Conservation (phyloP, 2,329 filamentous ascomycete species). For the Fusarium sp. region DNA sequence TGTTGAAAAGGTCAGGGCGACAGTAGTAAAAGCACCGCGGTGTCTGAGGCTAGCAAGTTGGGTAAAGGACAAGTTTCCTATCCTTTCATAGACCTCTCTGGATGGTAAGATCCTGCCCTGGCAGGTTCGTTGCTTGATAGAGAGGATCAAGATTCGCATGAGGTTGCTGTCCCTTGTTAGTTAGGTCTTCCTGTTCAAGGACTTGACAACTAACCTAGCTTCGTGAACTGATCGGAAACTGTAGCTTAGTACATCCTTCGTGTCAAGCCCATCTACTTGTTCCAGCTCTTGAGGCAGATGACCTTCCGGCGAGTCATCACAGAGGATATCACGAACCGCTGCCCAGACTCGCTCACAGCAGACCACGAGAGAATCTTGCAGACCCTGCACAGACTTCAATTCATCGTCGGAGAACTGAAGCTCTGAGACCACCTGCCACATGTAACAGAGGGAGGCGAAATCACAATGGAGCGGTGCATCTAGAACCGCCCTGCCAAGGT, state of each 20-base stretch:
- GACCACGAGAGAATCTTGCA: constrained; percentile 66
- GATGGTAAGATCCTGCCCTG: constrained; percentile 58
- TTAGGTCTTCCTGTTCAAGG: background rate
- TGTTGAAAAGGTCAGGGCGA: constrained; percentile 83
- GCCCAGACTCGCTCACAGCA: constrained; percentile 78
- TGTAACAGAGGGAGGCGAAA: constrained; percentile 70
- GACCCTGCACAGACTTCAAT: constrained; percentile 47
- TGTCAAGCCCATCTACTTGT: constrained; percentile 74
- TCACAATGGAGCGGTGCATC: constrained; percentile 74
- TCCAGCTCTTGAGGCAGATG: constrained; percentile 81
- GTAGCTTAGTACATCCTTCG: constrained; percentile 91
- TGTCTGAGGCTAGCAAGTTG: constrained; percentile 87
- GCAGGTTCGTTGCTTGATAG: constrained; percentile 58
- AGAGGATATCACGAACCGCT: constrained; percentile 79
- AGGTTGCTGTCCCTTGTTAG: constrained; percentile 66
- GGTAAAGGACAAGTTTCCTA: constrained; percentile 80
- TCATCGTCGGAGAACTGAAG: constrained; percentile 51
- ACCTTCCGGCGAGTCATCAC: constrained; percentile 94
- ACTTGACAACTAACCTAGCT: constrained; percentile 69
- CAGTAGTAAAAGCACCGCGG: constrained; percentile 91
- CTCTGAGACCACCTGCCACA: constrained; percentile 61
- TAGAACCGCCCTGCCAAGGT: constrained; percentile 73
- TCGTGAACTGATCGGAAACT: constrained; percentile 96
- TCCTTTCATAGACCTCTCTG: constrained; percentile 65
- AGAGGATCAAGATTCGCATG: constrained; percentile 68